phyloP scores from a whole-genome alignment of 2,329 filamentous ascomycete genomes.

The Teratosphaeriaceae sp. region DNA sequence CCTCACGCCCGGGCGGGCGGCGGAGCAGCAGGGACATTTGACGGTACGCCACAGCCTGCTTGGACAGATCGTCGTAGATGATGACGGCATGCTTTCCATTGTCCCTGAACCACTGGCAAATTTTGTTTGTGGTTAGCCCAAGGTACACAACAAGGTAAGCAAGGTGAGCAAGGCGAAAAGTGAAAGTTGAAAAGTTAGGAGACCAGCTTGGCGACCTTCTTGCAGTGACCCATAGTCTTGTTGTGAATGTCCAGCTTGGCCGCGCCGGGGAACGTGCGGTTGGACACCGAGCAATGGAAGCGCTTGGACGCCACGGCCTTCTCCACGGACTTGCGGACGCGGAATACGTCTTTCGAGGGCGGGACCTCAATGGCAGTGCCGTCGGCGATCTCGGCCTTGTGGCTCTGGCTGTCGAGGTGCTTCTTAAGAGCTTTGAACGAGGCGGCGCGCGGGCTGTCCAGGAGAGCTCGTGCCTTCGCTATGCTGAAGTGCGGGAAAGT shows the following conservation, averaged over 20 bases:
- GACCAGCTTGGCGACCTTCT: constrained; percentile 2
- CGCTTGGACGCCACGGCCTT: no score
- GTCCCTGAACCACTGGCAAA: constrained; percentile 70
- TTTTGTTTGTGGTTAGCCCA: background rate
- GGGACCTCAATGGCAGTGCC: no score
- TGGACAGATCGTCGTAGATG: constrained; percentile 91
- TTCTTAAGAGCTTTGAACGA: no score
- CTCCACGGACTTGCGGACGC: no score
- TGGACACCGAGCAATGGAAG: background rate
- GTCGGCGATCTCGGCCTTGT: no score
- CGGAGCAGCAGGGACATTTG: constrained; percentile 98
- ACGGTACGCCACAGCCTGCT: constrained; percentile 71
- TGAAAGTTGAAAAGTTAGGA: background rate
- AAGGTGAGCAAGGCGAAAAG: no score
- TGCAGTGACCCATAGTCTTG: background rate
- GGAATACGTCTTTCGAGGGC: no score
- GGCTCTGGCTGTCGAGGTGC: no score
- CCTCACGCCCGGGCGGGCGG: constrained; percentile 97
- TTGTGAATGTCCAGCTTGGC: background rate
- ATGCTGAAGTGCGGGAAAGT: no score
- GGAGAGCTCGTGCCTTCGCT: no score
- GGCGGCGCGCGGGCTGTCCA: no score
- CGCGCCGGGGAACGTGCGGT: background rate
- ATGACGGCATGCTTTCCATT: constrained; percentile 83
- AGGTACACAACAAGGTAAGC: background rate